Base-by-base conservation (phyloP, 2,329 filamentous ascomycete species). In the Arthrobotrys sinensis region DNA sequence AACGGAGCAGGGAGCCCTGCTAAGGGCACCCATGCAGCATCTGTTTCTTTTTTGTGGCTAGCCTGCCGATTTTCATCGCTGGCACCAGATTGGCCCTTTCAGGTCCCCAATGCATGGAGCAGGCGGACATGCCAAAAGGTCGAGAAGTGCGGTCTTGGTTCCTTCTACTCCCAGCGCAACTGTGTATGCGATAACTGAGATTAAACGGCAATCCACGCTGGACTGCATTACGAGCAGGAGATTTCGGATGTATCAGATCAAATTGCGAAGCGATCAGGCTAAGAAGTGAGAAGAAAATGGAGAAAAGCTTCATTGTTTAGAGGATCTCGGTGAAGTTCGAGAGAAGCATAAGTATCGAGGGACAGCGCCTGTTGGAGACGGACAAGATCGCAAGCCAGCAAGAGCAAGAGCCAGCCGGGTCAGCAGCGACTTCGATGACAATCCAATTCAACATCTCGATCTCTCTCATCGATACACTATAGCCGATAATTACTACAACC, bases 31-130 rank as follows among this genome's bases (percentile, higher is more conserved):
- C 66, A 53, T 72, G 75, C 46, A 46, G 24, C 62, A 63, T 63
- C 66, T 52, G 67, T 78, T 78, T 72, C 75, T 77, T 77, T 67
- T 78, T 76, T 55, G 60, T 40, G 67, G 50, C 45, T 71, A 69
- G 67, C 60, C 45, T 77, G 50, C 64, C 72, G 72, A 76, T 76
- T 76, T 70, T 21, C 48, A 57, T 76, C 40, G 53, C 34, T 32
- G 45, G 63, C 45, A 28, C 48, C 50, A 57, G 43, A 57, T 48
- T 68, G 16, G 57, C 57, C 7, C 7, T 72, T 12, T 36, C 24
- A n/a, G 52, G 28, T 32, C 28, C 40, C n/a, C 63, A 57, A 69
- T 69, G 55, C 55, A 57, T 57, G 32, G 52, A 60, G 64, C 63
- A 76, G 64, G 55, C 65, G 64, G 36, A 52, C 45, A 53, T 32